Base-by-base conservation (phyloP, 306 rosid species). In the Lagenaria siceraria region DNA sequence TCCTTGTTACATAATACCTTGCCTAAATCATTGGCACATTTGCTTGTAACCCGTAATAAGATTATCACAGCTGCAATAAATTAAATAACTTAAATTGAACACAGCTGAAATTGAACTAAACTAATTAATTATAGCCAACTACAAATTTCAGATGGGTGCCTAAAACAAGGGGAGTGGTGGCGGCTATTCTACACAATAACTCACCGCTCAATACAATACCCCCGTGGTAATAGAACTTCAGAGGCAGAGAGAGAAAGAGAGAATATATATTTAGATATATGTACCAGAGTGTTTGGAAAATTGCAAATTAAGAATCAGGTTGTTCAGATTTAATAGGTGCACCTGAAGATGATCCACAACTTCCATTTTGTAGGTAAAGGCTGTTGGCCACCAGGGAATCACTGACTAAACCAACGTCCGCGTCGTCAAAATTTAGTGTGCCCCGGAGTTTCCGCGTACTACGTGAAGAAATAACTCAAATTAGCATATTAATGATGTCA, bases 331-430 rank as follows among this genome's bases (percentile, higher is more conserved):
- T 96, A 85, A 89, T 21, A 21, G 90, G 93, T 40, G 88, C 91
- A 49, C 93, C 91, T 0, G 98, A 90, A 2, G 97, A 86, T 52
- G 99, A 87, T 49, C 87, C 93, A 40, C 92, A 81, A 59, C 92
- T 90, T 74, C 97, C 96, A 66, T 92, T 96, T 81, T 88, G 97
- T 81, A 88, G 90, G 84, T 86, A 90, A 65, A 96, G 90, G 84
- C 99, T 96, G 85, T 87, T 96, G 72, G 99, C 96, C 77, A 96
- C 99, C 91, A 90, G 85, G 19, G 98, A 88, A 79, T 96, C 99
- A 68, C 97, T 92, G 7, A 96, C 98, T 86, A 96, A 83, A 52
- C 98, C 99, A 14, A 80, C 93, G 74, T 96, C 98, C 0, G 83
- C 87, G 1, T 89, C 96, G 31, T 92, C 99, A 0, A 90, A 96